phyloP scores from a whole-genome alignment of 1,139 yeast species.

The Lizanozyma gosingica region DNA sequence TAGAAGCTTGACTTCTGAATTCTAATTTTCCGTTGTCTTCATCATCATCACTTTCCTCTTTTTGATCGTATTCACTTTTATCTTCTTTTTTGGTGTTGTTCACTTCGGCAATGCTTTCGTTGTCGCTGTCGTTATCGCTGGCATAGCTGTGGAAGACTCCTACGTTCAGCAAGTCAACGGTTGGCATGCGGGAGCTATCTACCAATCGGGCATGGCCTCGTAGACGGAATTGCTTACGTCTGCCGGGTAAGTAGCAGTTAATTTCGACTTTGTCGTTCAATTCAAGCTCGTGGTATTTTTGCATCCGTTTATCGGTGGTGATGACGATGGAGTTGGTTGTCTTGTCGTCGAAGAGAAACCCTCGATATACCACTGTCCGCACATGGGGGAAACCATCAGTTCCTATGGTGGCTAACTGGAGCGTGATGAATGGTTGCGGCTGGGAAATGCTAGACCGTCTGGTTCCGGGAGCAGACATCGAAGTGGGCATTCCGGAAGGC shows the following conservation, averaged over 20 bases:
- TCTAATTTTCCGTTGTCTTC: slow-evolving; percentile 2
- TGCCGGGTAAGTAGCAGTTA: slow-evolving; percentile 58
- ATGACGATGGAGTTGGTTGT: slow-evolving; percentile 60
- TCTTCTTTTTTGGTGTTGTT: slow-evolving; percentile 2
- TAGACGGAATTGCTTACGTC: slow-evolving; percentile 62
- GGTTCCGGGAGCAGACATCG: background rate
- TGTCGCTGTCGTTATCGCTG: slow-evolving; percentile 10
- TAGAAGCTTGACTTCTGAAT: background rate
- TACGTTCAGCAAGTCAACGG: slow-evolving; percentile 17
- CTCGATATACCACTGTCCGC: slow-evolving; percentile 66
- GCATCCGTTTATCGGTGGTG: slow-evolving; percentile 66
- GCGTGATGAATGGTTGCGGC: slow-evolving; percentile 43
- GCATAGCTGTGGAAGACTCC: slow-evolving; percentile 7
- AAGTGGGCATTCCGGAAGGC: slow-evolving; percentile 9
- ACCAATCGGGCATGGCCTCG: slow-evolving; percentile 53
- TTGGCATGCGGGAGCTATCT: slow-evolving; percentile 25
- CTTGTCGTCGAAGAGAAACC: slow-evolving; percentile 64
- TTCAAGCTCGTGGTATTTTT: slow-evolving; percentile 47
- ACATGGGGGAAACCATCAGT: slow-evolving; percentile 41
- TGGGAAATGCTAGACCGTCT: slow-evolving; percentile 13
- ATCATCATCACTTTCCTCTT: slow-evolving; percentile 3
- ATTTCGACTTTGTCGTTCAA: slow-evolving; percentile 57
- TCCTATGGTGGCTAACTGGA: slow-evolving; percentile 66
- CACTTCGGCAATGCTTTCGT: slow-evolving; percentile 11
- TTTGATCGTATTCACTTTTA: background rate